Evolutionary conservation across 2,329 filamentous ascomycete species (phyloP), one percentile per base, ranked within the genome.

Genomic region (Venturia oleaginea): DNA sequence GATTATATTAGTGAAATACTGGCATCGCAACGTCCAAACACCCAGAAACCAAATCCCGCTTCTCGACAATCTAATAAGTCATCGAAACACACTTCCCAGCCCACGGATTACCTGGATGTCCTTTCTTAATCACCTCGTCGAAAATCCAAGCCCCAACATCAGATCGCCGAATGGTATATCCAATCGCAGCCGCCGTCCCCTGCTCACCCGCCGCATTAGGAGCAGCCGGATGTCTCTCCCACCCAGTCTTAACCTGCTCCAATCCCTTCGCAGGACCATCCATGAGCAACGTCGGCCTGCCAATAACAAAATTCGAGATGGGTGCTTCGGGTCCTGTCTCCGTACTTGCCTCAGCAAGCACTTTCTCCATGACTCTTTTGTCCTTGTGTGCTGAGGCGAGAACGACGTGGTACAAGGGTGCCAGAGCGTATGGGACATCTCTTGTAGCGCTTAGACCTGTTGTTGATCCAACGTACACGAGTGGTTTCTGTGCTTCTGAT

Each of bases 141-240:
- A 72, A 78, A 24, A 78, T 72, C 72, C 74, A 79, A 19, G 66
- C 64, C 0, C 76, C 77, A 1, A 79, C 77, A 70, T 79, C 76
- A 48, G 64, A 69, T 66, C 76, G 71, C 19, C 68, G 67, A 65
- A 78, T 73, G 11, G 68, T 71, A 67, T 75, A 77, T 4, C 77
- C 77, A 48, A 78, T 61, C 13, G 71, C 70, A 10, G 76, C 76
- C 1, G 68, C 71, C 24, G 67, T 66, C 10, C 69, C 71, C 27
- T 73, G 70, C 34, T 40, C 61, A 37, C 59, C 61, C 24, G 66
- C 37, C 6, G 59, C 64, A 15, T 13, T 59, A 19, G 43, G 30
- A 30, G 48, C 65, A 48, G 42, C 30, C 1, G 59, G 67, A 24
- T 65, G 68, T 68, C 67, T 68, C 65, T 72, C 72, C 71, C 72